Base-by-base conservation (phyloP, 768 basidiomycete species). In the Floccularia luteovirens region DNA sequence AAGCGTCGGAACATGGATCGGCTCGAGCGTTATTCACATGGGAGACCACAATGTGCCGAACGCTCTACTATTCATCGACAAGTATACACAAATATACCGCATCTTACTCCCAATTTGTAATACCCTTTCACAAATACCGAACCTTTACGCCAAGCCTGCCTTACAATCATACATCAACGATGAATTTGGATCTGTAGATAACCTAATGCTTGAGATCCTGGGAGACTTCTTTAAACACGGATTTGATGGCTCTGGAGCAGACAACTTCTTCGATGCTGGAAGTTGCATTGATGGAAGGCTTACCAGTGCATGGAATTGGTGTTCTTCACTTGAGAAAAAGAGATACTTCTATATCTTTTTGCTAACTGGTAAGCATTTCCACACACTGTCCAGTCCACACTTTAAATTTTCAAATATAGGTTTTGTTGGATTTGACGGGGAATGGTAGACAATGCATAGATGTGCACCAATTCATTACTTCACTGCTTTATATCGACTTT, bases 231-330 rank as follows among this genome's bases (percentile, higher is more conserved):
- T 90, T 62, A 69, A 82, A 35, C 89, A 91, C 49, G 89, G 80
- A 1, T 90, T 90, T 54, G 88, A 91, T 57, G 89, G 89, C 1
- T 87, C 84, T 19, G 89, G 89, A n/a, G 89, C 88, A 2, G 88
- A 90, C 53, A 90, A 88, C 57, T 90, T 87, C 65, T 89, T 83
- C 55, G 88, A 90, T 54, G 89, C 88, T 27, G 87, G 89, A 13
- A 87, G 83, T 46, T 77, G 75, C 48, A 90, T 90, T 48, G 88
- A 90, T 51, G 88, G 88, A 10, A 72, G 89, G 3, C 59, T 91
- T 51, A 91, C 89, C 22, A 89, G 86, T 56, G 89, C 89, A 3
- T 91, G 89, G 89, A 89, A 91, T 55, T 91, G 89, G 89, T 91
- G 89, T 62, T 78, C 80, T 36, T 71, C 69, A 33, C 58, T 91